phyloP scores from a whole-genome alignment of 768 basidiomycete genomes.

The Panus rudis region DNA sequence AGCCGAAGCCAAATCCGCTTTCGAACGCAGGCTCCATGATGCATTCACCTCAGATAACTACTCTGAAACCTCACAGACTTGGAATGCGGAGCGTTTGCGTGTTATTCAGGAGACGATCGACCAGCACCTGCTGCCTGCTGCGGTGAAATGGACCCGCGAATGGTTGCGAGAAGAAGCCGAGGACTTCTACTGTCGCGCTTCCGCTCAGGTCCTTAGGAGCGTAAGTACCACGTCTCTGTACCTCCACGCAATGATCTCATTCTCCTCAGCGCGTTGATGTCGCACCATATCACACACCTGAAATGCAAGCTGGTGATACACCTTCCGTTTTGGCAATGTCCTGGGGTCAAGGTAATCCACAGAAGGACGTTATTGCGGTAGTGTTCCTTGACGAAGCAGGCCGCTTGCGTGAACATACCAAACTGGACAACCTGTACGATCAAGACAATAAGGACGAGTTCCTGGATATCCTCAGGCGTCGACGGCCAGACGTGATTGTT shows the following conservation, averaged over 20 bases:
- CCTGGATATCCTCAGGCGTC: slow-evolving; percentile 70
- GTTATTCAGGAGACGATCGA: slow-evolving; percentile 76
- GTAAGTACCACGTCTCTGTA: slow-evolving; percentile 41
- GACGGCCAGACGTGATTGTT: slow-evolving; percentile 83
- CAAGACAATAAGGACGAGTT: slow-evolving; percentile 65
- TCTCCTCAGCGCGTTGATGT: slow-evolving; percentile 68
- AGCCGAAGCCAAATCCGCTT: slow-evolving; percentile 49
- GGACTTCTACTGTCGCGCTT: slow-evolving; percentile 66
- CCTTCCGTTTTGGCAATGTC: slow-evolving; percentile 84
- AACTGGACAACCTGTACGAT: slow-evolving; percentile 82
- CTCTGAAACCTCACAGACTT: slow-evolving; percentile 77
- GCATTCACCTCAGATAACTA: slow-evolving; percentile 82
- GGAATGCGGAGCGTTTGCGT: slow-evolving; percentile 82
- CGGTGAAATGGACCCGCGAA: slow-evolving; percentile 83
- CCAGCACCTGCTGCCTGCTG: slow-evolving; percentile 77
- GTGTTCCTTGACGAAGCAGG: slow-evolving; percentile 87
- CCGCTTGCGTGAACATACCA: slow-evolving; percentile 82
- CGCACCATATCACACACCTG: slow-evolving; percentile 59
- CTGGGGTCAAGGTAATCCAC: slow-evolving; percentile 93
- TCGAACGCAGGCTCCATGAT: slow-evolving; percentile 70
- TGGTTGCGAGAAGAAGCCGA: slow-evolving; percentile 88
- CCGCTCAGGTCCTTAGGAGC: slow-evolving; percentile 59
- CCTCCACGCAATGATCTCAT: slow-evolving; percentile 3
- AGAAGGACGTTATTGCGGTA: slow-evolving; percentile 80
- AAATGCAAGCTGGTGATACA: slow-evolving; percentile 63